These are phyloP conservation scores for Phytophthora constricta DNA, from an alignment of 352 stramenopile species.

Conservation along the genomic window DNA sequence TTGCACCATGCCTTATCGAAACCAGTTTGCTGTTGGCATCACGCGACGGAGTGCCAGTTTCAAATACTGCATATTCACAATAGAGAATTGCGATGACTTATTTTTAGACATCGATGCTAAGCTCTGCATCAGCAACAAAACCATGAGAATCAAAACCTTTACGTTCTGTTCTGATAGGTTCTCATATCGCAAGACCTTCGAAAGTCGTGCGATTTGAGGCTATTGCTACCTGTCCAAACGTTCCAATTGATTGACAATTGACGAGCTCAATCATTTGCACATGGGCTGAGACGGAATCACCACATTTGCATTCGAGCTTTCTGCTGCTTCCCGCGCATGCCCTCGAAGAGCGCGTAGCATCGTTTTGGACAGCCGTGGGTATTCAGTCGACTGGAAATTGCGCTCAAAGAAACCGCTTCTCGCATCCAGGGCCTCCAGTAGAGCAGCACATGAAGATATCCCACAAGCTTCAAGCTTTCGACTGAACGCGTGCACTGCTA, in stretches of 20 bases:
- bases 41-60: too few relatives aligned
- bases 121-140: too few relatives aligned
- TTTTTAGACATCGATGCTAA: too few relatives aligned
- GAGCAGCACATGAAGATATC: constrained; percentile 51
- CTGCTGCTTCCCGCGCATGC: neutral
- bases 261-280: neutral
- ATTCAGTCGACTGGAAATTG: constrained; percentile 50
- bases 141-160: too few relatives aligned
- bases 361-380: constrained; percentile 56
- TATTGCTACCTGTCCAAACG: too few relatives aligned
- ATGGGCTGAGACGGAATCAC: neutral
- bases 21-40: too few relatives aligned
- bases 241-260: neutral
- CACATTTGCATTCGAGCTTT: neutral
- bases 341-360: constrained; percentile 44
- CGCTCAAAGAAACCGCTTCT: constrained; percentile 52
- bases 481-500: constrained; percentile 43
- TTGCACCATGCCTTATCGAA: too few relatives aligned
- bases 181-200: too few relatives aligned
- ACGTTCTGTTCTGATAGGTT: too few relatives aligned
- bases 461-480: constrained; percentile 39
- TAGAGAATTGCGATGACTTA: too few relatives aligned
- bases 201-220: too few relatives aligned
- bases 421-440: constrained; percentile 38
- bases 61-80: too few relatives aligned